Evolutionary conservation across 495 filamentous ascomycete genomes (phyloP).

Genomic region (Bryoglossum gracile): DNA sequence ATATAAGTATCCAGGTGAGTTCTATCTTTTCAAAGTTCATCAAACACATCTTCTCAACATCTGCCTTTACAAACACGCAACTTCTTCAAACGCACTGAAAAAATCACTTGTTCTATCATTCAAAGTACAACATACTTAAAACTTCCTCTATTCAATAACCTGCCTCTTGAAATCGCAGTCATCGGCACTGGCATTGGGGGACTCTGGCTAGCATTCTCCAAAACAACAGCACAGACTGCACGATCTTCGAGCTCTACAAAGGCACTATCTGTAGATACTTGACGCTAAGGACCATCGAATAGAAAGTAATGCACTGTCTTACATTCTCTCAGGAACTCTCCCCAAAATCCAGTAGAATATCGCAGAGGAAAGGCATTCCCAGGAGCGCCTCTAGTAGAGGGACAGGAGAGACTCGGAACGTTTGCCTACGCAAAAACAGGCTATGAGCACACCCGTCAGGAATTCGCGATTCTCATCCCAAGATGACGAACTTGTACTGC

Average conservation of each 20-base stretch:
- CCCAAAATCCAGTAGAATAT: no score
- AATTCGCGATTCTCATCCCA: conserved; percentile 6
- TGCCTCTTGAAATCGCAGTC: conserved; percentile 41
- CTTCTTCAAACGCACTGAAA: no score
- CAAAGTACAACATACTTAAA: background rate
- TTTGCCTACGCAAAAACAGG: conserved; percentile 5
- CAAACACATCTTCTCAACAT: background rate
- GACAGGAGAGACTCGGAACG: conserved; percentile 13
- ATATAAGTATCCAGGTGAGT: background rate
- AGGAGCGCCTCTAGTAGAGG: conserved; percentile 4
- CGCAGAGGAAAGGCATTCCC: no score
- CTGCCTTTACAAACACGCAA: no score
- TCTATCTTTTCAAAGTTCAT: background rate
- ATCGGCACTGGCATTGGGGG: conserved; percentile 53
- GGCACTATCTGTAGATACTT: no score
- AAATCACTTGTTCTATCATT: no score
- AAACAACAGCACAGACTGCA: conserved; percentile 32
- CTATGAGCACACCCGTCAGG: conserved; percentile 9
- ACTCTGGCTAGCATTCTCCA: conserved; percentile 51
- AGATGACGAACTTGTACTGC: conserved; percentile 15
- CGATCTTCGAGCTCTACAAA: conserved; percentile 50
- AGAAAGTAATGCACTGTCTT: no score
- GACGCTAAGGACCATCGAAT: no score
- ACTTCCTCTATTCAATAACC: background rate
- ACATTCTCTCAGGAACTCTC: no score